Evolutionary conservation across 202 grass and related monocot species (phyloP).

Genomic region (Schoenoplectus triqueter): DNA sequence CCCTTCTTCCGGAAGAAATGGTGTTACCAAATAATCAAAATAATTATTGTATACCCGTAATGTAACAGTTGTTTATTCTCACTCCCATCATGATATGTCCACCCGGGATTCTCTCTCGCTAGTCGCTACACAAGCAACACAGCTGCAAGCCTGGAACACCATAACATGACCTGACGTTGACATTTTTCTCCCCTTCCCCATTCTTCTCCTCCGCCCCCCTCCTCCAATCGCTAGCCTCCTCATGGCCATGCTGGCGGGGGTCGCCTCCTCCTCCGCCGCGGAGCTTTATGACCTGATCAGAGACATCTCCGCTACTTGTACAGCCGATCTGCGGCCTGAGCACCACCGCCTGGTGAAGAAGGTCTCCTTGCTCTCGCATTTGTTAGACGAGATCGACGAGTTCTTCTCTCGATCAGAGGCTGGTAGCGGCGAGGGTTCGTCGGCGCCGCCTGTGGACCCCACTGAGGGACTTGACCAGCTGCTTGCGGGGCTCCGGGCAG

Average conservation of each 20-base stretch:
- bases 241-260: conserved; percentile 46
- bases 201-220: conserved; percentile 13
- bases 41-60: not conserved
- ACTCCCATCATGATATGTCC: conserved; percentile 18
- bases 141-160: not conserved
- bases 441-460: not conserved
- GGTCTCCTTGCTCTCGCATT: conserved; percentile 85
- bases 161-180: conserved; percentile 39
- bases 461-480: conserved; percentile 50
- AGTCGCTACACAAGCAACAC: not conserved
- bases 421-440: conserved; percentile 25
- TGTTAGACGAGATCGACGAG: conserved; percentile 69
- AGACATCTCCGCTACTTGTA: conserved; percentile 23
- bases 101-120: conserved; percentile 26
- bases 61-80: conserved; percentile 19
- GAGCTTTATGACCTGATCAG: conserved; percentile 46
- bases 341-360: conserved; percentile 78
- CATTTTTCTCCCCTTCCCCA: not conserved
- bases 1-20: too few relatives aligned
- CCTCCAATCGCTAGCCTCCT: conserved; percentile 22
- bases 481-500: conserved; percentile 59
- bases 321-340: conserved; percentile 56
- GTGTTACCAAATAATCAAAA: too few relatives aligned
- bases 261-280: conserved; percentile 52
- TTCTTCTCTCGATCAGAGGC: conserved; percentile 47